Evolutionary conservation across 441 rosid genomes (phyloP).

Genomic region (Populus tomentosa): DNA sequence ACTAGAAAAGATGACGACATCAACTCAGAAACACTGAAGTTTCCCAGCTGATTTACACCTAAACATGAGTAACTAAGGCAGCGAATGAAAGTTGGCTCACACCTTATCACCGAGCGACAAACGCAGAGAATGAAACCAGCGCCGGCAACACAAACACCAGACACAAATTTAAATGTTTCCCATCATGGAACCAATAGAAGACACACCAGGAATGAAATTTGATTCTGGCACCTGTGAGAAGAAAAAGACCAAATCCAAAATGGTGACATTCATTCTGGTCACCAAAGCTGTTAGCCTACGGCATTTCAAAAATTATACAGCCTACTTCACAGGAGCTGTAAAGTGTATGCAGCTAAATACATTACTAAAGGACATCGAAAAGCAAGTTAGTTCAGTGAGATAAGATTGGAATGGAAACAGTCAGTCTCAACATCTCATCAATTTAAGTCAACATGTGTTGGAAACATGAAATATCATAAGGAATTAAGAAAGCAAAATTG

Average conservation of each 20-base stretch:
- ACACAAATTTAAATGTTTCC: background rate
- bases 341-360: too few species aligned
- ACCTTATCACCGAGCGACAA: background rate
- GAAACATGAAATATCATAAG: background rate
- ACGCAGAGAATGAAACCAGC: constrained; percentile 1
- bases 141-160: constrained; percentile 4
- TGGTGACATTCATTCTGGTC: background rate
- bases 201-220: background rate
- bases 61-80: constrained; percentile 12
- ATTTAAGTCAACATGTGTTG: background rate
- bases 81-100: background rate
- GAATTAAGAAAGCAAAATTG: background rate
- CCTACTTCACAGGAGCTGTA: background rate
- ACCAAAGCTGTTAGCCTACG: background rate
- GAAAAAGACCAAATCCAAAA: background rate
- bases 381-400: too few species aligned
- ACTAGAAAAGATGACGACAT: constrained; percentile 48
- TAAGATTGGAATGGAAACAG: background rate
- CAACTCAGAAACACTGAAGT: constrained; percentile 19
- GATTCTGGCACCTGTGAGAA: background rate
- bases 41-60: constrained; percentile 18
- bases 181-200: background rate
- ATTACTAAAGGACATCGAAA: background rate
- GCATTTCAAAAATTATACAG: background rate
- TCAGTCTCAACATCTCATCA: background rate